Base-by-base conservation (phyloP, 495 filamentous ascomycete genomes). In the Daldinia loculata region DNA sequence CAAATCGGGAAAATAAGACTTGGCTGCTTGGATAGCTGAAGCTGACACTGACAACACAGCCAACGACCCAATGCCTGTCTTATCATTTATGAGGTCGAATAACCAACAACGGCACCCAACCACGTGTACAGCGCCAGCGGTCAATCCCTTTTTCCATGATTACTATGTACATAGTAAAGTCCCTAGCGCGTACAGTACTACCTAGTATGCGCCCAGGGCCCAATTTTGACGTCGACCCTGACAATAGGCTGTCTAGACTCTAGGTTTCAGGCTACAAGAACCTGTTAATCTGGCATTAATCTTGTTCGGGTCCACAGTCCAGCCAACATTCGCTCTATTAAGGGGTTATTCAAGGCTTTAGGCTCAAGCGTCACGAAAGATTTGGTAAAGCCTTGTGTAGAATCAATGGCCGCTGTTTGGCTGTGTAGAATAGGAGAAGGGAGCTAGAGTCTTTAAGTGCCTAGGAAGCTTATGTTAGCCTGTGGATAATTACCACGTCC, bases 291-390 rank as follows among this genome's bases (percentile, higher is more conserved):
- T 27, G n/a, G 19, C 26, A 15, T 63, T 68, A 66, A 73, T 73
- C 51, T 73, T 73, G 66, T 61, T 61, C 52, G 48, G 65, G 60
- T 69, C 70, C 70, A 73, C 70, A 69, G 52, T 45, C 48, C 52
- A 73, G 57, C 70, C 52, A 72, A 41, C 41, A 32, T 4, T 2
- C 50, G 26, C 65, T 69, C 30, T 66, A 73, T 73, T 69, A 73
- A 73, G 70, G 70, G 70, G 70, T 24, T 30, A 11, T 53, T 27
- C n/a, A 48, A 22, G n/a, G 41, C 19, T 50, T 61, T 62, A 60
- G 61, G 56, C 70, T 55, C 39, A 61, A 29, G 64, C 59, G 59
- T 38, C 51, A 36, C 41, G 39, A 55, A 60, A 30, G 19, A 24
- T 34, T 19, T 56, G 56, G 61, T 61, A 66, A 63, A 17, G 24